Conservation (phyloP, 1,139 yeast genomes). For the Debaryomyces singareniensis region DNA sequence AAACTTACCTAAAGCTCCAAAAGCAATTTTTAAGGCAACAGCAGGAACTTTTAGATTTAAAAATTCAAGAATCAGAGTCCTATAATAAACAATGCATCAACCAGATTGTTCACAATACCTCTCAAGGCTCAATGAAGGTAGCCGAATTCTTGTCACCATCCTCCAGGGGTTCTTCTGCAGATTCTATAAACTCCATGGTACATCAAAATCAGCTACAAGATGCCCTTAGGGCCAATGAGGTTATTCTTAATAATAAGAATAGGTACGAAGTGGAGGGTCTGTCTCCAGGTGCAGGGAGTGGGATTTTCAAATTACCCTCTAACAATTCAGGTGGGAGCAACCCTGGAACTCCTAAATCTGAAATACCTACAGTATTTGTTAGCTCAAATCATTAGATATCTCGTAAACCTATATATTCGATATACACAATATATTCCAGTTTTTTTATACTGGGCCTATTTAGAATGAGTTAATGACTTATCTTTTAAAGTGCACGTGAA, state of each 20-base stretch:
- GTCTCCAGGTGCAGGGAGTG: not conserved
- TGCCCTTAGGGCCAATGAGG: slow-evolving; percentile 6
- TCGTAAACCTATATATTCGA: slow-evolving; percentile 1
- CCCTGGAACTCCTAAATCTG: slow-evolving; percentile 1
- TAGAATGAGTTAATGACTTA: not conserved
- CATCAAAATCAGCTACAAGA: slow-evolving; percentile 8
- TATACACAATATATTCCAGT: not conserved
- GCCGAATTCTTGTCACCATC: slow-evolving; percentile 1
- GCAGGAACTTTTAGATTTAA: slow-evolving; percentile 25
- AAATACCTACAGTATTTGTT: slow-evolving; percentile 10
- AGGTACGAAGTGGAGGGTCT: slow-evolving; percentile 1
- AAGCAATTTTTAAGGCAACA: slow-evolving; percentile 35
- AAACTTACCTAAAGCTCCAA: slow-evolving; percentile 32
- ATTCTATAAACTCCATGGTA: slow-evolving; percentile 9
- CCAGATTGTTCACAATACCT: slow-evolving; percentile 6
- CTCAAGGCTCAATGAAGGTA: not conserved
- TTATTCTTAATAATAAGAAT: slow-evolving; percentile 4
- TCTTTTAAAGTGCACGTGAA: not conserved
- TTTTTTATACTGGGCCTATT: not conserved
- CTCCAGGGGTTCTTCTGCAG: slow-evolving; percentile 9
- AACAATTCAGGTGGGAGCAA: slow-evolving; percentile 1
- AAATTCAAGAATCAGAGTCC: slow-evolving; percentile 13
- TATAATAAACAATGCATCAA: slow-evolving; percentile 6
- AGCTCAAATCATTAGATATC: slow-evolving; percentile 12
- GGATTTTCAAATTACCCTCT: not conserved